Evolutionary conservation across 2,329 filamentous ascomycete species (phyloP).

Genomic region (Penicillium aurantiogriseum): DNA sequence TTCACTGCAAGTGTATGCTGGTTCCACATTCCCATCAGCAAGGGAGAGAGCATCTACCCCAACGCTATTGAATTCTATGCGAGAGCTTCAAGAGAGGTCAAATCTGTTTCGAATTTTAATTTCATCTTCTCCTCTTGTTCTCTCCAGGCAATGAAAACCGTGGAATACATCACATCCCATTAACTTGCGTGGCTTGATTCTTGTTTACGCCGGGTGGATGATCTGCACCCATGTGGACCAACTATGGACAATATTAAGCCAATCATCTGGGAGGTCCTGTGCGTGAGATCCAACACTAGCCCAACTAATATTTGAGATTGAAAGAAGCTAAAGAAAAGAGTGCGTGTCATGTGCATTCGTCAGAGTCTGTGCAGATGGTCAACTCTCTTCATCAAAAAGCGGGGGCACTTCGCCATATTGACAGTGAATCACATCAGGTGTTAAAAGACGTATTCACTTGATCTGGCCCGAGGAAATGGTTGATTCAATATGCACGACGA

Average conservation of each 20-base stretch:
- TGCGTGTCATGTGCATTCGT: constrained; percentile 1
- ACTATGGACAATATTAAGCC: neutral
- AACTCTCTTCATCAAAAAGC: neutral
- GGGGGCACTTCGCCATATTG: neutral
- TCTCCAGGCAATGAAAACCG: neutral
- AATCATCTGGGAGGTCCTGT: neutral
- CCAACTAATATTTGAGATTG: neutral
- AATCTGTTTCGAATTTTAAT: neutral
- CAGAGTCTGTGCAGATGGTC: neutral
- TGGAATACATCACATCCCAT: constrained; percentile 2
- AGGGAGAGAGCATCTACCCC: neutral
- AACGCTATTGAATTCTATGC: constrained; percentile 2
- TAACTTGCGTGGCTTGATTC: constrained; percentile 4
- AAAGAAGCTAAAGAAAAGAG: neutral
- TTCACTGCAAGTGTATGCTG: constrained; percentile 1
- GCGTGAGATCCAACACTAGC: neutral
- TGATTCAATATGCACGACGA: neutral
- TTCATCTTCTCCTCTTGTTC: neutral
- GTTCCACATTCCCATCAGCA: constrained; percentile 12
- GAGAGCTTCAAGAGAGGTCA: neutral
- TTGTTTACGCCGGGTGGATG: constrained; percentile 7
- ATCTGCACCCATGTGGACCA: constrained; percentile 11
- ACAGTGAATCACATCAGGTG: neutral
- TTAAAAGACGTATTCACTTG: neutral
- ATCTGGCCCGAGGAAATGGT: neutral